phyloP scores from a whole-genome alignment of 495 filamentous ascomycete genomes.

The Cercophora samala region DNA sequence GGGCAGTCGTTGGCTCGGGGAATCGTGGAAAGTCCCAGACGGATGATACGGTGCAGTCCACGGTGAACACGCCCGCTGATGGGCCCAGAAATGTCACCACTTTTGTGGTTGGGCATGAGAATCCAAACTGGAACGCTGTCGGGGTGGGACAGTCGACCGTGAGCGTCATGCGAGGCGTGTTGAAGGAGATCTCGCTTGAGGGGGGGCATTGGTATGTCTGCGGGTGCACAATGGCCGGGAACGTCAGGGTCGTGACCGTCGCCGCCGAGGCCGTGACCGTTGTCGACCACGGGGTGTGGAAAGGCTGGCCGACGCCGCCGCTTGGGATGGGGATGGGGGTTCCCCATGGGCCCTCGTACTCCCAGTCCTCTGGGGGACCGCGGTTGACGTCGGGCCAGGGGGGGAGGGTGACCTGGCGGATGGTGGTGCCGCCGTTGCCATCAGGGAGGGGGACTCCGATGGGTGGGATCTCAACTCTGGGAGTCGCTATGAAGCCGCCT shows the following conservation, averaged over 20 bases:
- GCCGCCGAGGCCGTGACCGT: not conserved
- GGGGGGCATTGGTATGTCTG: too few species aligned
- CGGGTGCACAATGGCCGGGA: not conserved
- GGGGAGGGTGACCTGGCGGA: conserved; percentile 20
- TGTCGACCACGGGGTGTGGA: too few species aligned
- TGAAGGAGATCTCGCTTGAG: not conserved
- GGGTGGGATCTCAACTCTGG: conserved; percentile 24
- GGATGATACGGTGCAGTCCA: not conserved
- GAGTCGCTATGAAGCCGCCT: not conserved
- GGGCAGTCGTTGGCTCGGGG: too few species aligned
- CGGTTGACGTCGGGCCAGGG: conserved; percentile 21
- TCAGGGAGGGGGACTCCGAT: conserved; percentile 10
- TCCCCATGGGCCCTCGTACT: not conserved
- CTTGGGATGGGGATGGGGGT: not conserved
- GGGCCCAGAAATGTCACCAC: conserved; percentile 7
- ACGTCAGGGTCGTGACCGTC: conserved; percentile 3
- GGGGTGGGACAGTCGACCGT: conserved; percentile 3
- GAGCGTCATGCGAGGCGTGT: not conserved
- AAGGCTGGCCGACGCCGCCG: too few species aligned
- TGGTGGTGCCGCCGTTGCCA: conserved; percentile 11
- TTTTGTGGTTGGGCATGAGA: conserved; percentile 5
- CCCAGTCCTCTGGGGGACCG: conserved; percentile 4
- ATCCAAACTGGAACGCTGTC: not conserved
- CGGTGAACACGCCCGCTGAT: not conserved
- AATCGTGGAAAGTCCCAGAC: not conserved